Conservation (phyloP, 164 flowering plant species). For the Dillenia turbinata region DNA sequence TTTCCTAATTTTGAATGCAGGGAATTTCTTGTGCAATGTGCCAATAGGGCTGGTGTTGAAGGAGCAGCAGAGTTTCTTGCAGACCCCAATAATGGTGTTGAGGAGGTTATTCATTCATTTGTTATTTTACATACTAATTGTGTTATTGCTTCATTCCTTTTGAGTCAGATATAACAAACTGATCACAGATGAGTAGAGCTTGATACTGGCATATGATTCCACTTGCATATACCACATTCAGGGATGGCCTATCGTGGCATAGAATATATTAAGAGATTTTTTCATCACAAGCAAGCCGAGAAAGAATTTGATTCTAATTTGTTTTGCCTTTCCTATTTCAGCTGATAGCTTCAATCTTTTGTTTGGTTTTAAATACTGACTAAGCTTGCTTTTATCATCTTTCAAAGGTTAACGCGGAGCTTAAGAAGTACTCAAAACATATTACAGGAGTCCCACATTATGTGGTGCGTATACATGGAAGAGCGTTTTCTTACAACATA, state of each 20-base stretch:
- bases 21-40: constrained; percentile 69
- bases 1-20: constrained; percentile 31
- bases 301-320: no score
- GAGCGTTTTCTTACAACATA: background rate
- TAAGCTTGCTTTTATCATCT: constrained; percentile 11
- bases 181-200: background rate
- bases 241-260: no score
- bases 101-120: constrained; percentile 43
- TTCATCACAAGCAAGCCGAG: no score
- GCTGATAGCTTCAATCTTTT: background rate
- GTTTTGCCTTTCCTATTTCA: background rate
- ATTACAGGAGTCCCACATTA: constrained; percentile 76
- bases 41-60: constrained; percentile 70
- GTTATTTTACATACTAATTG: background rate
- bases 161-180: background rate
- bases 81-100: constrained; percentile 60
- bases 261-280: no score
- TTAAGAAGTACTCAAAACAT: constrained; percentile 44
- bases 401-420: constrained; percentile 65
- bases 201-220: no score
- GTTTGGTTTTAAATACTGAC: background rate
- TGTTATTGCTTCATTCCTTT: background rate
- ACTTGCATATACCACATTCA: no score
- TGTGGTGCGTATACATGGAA: constrained; percentile 44
- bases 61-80: constrained; percentile 84